These are phyloP conservation scores for Metarhizium rileyi DNA, from an alignment of 2,329 filamentous ascomycete species.

Conservation along the genomic window DNA sequence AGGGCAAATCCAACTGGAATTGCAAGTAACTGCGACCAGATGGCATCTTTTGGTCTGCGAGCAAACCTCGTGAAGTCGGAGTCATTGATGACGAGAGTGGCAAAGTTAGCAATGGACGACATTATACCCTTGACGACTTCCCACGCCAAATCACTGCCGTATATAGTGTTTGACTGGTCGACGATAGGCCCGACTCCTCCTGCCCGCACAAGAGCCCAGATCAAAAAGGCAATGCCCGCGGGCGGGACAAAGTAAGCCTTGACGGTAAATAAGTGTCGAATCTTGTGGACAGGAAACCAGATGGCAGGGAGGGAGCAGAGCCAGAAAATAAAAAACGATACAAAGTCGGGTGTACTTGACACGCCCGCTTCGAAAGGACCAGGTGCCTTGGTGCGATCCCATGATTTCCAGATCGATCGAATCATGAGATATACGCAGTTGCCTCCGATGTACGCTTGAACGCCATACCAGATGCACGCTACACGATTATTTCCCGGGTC, in stretches of 20 bases:
- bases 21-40: constrained; percentile 71
- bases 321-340: constrained; percentile 86
- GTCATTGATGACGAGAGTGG: constrained; percentile 73
- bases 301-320: constrained; percentile 69
- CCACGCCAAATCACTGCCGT: constrained; percentile 68
- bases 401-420: constrained; percentile 66
- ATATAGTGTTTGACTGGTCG: constrained; percentile 49
- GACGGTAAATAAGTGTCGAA: constrained; percentile 82
- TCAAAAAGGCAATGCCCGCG: constrained; percentile 78
- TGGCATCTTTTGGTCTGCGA: constrained; percentile 60
- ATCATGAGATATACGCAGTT: constrained; percentile 87
- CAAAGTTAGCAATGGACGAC: constrained; percentile 84
- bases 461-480: constrained; percentile 81
- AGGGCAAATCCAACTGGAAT: constrained; percentile 64
- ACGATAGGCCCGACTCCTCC: constrained; percentile 79
- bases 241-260: constrained; percentile 78
- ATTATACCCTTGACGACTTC: constrained; percentile 77
- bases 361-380: constrained; percentile 57
- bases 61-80: constrained; percentile 84
- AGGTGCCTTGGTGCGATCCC: constrained; percentile 48
- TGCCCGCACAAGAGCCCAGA: constrained; percentile 76
- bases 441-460: constrained; percentile 77
- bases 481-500: neutral
- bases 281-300: constrained; percentile 82
- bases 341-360: constrained; percentile 65